Base-by-base conservation (phyloP, 352 stramenopile species). In the Thalassiosira mediterranea region DNA sequence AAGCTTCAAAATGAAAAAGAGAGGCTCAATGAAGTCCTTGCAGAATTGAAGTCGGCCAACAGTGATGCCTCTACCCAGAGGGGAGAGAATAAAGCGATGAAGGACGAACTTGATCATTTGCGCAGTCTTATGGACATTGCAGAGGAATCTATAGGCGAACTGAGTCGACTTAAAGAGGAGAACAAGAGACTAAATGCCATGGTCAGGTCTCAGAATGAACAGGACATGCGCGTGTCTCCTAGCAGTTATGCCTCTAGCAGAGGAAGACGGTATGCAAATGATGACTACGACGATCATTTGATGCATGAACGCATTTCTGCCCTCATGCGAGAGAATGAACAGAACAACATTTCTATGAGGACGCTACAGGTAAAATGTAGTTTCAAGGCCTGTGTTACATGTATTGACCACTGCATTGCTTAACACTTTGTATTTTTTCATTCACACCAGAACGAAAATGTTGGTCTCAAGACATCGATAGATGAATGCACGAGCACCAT, bases 331-430 rank as follows among this genome's bases (percentile, higher is more conserved):
- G 68, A 79, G 29, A 84, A 76, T 25, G 76, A 84, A 34, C 62
- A 84, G 34, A 76, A 70, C 25, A 84, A 84, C 29, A 84, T 84
- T 28, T 76, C 69, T 5, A 76, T 79, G 69, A 76, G 69, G 34
- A 61, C 63, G 28, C 57, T 83, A 23, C 64, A 73, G 37, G 64
- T 73, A 42, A 64, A 38, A 58, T 65, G 4, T 13, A 42, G 34
- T 13, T n/a, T n/a, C n/a, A n/a, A 42, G 13, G 34, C 34, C 13
- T 13, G 34, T 42, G 13, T 13, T 42, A 42, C 34, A 42, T 42
- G 34, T 13, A 42, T 13, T n/a, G n/a, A n/a, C n/a, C n/a, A n/a
- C n/a, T n/a, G n/a, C n/a, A n/a, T n/a, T n/a, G n/a, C n/a, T n/a
- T 54, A 29, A 29, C 21, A 32, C 8, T 52, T 40, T 26, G 13